A percentile compares a stretch with the other conserved stretches of the same genome.
Evolutionary conservation across 179 eudicot genomes (phyloP).

Genomic region (Vitellaria paradoxa): DNA sequence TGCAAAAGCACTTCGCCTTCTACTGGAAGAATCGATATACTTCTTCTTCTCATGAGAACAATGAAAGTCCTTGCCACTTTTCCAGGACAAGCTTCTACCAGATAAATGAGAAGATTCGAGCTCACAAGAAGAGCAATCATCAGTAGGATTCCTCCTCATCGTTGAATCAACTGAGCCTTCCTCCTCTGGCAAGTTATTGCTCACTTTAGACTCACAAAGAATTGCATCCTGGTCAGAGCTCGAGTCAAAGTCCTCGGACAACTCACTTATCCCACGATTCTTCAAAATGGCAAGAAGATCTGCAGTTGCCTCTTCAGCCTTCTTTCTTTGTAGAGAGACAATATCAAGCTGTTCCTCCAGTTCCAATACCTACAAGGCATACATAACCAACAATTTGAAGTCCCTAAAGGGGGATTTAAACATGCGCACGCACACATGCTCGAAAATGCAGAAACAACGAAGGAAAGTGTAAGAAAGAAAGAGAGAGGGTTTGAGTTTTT

Average conservation of each 20-base stretch:
- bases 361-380: constrained; percentile 53
- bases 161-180: constrained; percentile 27
- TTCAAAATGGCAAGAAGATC: constrained; percentile 69
- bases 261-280: constrained; percentile 53
- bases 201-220: constrained; percentile 36
- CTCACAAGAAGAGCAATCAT: constrained; percentile 55
- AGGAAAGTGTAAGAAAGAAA: not conserved
- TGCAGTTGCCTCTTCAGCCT: constrained; percentile 77
- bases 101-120: constrained; percentile 54
- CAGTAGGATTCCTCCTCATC: constrained; percentile 29
- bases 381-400: not conserved
- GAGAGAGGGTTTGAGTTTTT: not conserved
- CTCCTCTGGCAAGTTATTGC: constrained; percentile 27
- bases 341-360: constrained; percentile 75
- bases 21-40: constrained; percentile 35
- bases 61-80: constrained; percentile 50
- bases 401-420: not conserved
- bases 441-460: not conserved
- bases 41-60: constrained; percentile 38
- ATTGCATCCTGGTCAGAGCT: constrained; percentile 56
- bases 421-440: not conserved
- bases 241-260: constrained; percentile 62
- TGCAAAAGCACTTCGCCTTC: constrained; percentile 40
- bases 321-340: constrained; percentile 72
- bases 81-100: constrained; percentile 80